Conservation (phyloP, 2,329 filamentous ascomycete genomes). For the Colletotrichum gloeosporioides region DNA sequence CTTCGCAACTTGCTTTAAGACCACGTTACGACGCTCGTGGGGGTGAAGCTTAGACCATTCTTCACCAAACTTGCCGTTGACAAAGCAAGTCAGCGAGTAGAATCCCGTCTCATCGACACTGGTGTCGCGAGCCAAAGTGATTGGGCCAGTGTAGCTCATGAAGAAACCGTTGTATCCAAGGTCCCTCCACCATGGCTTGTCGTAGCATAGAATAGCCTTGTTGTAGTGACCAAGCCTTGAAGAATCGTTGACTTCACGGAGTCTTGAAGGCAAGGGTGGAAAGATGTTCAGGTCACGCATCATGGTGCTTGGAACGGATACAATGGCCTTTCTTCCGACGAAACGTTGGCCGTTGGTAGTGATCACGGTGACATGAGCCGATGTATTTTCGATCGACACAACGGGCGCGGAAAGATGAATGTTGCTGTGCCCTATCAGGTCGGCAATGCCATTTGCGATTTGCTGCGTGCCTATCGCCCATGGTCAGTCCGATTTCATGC, state of each 20-base stretch:
- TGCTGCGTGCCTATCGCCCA: conserved; percentile 25
- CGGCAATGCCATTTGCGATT: conserved; percentile 30
- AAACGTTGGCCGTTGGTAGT: conserved; percentile 29
- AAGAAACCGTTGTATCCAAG: conserved; percentile 41
- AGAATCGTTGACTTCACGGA: conserved; percentile 36
- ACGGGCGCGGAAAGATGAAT: conserved; percentile 26
- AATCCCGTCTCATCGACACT: conserved; percentile 33
- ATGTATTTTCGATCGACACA: conserved; percentile 26
- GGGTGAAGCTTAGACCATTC: conserved; percentile 36
- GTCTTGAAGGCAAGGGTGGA: conserved; percentile 44
- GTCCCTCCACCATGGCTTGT: conserved; percentile 38
- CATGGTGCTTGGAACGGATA: conserved; percentile 55
- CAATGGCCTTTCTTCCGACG: conserved; percentile 44
- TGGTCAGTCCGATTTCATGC: not conserved
- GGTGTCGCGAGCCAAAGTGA: conserved; percentile 44
- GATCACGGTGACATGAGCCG: conserved; percentile 21
- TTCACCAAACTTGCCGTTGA: conserved; percentile 40
- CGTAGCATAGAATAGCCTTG: conserved; percentile 41
- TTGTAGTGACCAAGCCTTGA: conserved; percentile 49
- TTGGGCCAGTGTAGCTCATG: conserved; percentile 44
- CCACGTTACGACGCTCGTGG: conserved; percentile 29
- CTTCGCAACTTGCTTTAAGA: conserved; percentile 38
- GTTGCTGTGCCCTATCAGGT: conserved; percentile 26
- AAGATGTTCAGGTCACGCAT: conserved; percentile 50
- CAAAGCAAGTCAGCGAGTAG: conserved; percentile 46